Evolutionary conservation across 2,329 filamentous ascomycete genomes (phyloP), one percentile per base, ranked within the genome.

Genomic region (Hypoxylon sp.): DNA sequence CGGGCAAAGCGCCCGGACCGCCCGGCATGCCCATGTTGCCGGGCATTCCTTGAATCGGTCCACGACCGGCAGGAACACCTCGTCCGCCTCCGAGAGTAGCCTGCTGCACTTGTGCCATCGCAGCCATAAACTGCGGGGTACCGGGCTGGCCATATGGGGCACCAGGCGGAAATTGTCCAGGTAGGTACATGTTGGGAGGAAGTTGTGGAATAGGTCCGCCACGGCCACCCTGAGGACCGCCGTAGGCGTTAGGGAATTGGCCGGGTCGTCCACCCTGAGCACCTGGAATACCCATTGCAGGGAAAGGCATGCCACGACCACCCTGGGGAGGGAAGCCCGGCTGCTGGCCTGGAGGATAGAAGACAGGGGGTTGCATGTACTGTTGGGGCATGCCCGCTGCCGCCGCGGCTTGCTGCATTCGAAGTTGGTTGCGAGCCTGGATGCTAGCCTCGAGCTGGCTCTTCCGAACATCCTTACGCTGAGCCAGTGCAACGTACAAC

Each of bases 381-480:
- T 92, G 91, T 83, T 91, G 92, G 74, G 93, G 92, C 88, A 97
- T 94, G 77, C 93, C 94, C 59, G 92, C 94, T 73, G 92, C 92
- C 73, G 94, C 94, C 74, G 94, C 94, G 74, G 94, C 94, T 84
- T 99, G 96, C 87, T 98, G 96, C 91, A 98, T 96, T 79, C 96
- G 92, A 80, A 98, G 91, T 83, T 97, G 95, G 88, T 98, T 98
- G 83, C 96, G 94, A 82, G 96, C 95, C 86, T 98, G 96, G 83
- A 99, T 99, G 84, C 94, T 98, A 78, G 95, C 95, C 87, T 99
- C 96, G 76, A 99, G 93, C 87, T 98, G 96, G 86, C 91, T 97
- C 90, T 98, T 97, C 84, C 96, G 94, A 78, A 99, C 95, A 84
- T 99, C 96, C 90, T 99, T 99, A 85, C 96, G 95, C 88, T 99